phyloP scores from a whole-genome alignment of 345 rosid species.

The Salix brachista region DNA sequence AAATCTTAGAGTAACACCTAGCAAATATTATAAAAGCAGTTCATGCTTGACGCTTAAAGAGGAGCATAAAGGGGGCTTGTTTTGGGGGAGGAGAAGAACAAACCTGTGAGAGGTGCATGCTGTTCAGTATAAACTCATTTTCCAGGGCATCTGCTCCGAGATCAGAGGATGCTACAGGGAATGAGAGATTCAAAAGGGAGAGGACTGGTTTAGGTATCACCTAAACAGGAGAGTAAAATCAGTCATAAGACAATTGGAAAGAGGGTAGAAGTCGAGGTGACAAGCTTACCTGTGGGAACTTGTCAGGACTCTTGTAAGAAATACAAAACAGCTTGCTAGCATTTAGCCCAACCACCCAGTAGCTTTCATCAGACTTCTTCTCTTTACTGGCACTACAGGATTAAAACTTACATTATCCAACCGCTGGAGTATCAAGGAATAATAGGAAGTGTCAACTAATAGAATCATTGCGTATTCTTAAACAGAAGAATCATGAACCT shows the following conservation, averaged over 20 bases:
- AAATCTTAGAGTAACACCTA: neutral
- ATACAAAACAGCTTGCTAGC: constrained; percentile 63
- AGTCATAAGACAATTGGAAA: constrained; percentile 5
- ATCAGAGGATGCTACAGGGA: constrained; percentile 89
- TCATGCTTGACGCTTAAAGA: neutral
- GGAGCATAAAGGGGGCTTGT: neutral
- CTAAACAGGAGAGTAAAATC: constrained; percentile 36
- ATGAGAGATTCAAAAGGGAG: constrained; percentile 55
- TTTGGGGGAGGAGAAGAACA: neutral
- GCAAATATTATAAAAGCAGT: neutral
- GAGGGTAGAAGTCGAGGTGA: constrained; percentile 4
- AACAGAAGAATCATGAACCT: constrained; percentile 48
- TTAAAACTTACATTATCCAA: constrained; percentile 10
- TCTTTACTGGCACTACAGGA: constrained; percentile 57
- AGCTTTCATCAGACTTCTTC: constrained; percentile 65
- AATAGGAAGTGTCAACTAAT: neutral
- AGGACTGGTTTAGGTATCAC: constrained; percentile 89
- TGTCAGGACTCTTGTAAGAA: constrained; percentile 62
- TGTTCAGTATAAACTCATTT: constrained; percentile 77
- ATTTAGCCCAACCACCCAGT: constrained; percentile 86
- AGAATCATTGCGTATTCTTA: neutral
- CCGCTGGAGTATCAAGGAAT: neutral
- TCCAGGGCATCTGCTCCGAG: constrained; percentile 87
- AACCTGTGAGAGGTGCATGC: constrained; percentile 67
- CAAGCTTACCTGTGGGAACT: constrained; percentile 67